phyloP scores from a whole-genome alignment of 768 basidiomycete genomes.

The Butyriboletus loyo region DNA sequence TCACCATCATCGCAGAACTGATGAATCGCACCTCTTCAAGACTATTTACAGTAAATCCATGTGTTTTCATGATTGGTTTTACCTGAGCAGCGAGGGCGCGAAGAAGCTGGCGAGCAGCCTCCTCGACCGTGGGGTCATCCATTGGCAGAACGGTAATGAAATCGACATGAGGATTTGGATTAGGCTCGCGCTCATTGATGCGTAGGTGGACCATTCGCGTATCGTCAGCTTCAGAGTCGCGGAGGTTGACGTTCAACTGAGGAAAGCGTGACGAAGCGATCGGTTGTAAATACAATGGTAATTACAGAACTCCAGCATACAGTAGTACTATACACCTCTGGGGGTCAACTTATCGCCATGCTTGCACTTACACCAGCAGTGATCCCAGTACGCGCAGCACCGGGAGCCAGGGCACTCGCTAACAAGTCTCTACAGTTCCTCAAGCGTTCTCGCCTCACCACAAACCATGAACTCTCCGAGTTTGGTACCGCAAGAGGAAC shows the following conservation, averaged over 20 bases:
- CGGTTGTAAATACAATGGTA: neutral
- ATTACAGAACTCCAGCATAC: neutral
- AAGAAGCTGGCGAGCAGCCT: constrained; percentile 68
- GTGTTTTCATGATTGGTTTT: constrained; percentile 75
- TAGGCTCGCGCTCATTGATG: constrained; percentile 63
- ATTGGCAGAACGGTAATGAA: constrained; percentile 63
- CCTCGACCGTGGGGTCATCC: constrained; percentile 42
- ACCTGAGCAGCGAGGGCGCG: constrained; percentile 83
- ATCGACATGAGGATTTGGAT: constrained; percentile 75
- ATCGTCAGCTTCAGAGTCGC: neutral
- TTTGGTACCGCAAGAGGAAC: constrained; percentile 69
- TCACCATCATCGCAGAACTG: neutral
- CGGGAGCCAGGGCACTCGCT: constrained; percentile 44
- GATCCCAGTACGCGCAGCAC: constrained; percentile 23
- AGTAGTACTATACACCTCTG: neutral
- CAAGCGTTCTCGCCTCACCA: constrained; percentile 65
- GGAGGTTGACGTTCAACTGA: neutral
- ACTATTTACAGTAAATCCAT: constrained; percentile 73
- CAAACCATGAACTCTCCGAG: constrained; percentile 80
- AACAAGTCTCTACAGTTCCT: constrained; percentile 57
- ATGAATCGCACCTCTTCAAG: constrained; percentile 67
- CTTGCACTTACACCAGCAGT: constrained; percentile 14
- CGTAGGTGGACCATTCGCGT: constrained; percentile 63
- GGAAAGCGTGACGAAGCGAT: neutral
- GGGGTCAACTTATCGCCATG: constrained; percentile 19